Percentiles rank a stretch among this genome's conserved stretches.
phyloP scores from a whole-genome alignment of 2,329 filamentous ascomycete species.

The Colletotrichum costaricense region DNA sequence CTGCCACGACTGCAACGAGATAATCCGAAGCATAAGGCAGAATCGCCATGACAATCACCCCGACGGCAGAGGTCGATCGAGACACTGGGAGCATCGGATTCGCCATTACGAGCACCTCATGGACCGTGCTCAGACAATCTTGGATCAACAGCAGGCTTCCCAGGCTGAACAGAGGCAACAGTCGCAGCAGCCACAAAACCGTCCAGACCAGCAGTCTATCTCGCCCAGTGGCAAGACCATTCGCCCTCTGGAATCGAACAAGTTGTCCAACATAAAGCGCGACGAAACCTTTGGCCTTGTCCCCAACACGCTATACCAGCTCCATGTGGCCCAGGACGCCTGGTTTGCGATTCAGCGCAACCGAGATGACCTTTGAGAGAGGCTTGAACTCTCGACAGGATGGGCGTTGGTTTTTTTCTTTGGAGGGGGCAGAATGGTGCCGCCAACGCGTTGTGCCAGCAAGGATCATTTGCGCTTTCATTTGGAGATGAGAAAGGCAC shows the following conservation, averaged over 20 bases:
- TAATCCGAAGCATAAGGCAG: not conserved
- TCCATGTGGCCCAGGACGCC: not conserved
- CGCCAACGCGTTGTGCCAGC: not conserved
- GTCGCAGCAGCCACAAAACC: not conserved
- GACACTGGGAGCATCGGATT: not conserved
- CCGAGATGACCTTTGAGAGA: not conserved
- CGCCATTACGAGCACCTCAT: not conserved
- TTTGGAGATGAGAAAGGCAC: not conserved
- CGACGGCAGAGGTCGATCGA: too few species aligned
- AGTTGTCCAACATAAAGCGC: slow-evolving; percentile 34
- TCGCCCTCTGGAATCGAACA: slow-evolving; percentile 33
- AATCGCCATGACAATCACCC: not conserved
- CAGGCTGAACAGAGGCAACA: not conserved
- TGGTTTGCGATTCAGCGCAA: not conserved
- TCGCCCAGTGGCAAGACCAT: slow-evolving; percentile 14
- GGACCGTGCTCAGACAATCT: not conserved
- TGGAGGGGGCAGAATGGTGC: not conserved
- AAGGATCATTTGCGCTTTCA: not conserved
- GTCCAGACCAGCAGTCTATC: slow-evolving; percentile 3
- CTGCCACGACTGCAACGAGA: slow-evolving; percentile 35
- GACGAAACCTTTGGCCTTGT: slow-evolving; percentile 34
- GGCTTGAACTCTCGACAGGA: not conserved
- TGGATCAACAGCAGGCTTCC: not conserved
- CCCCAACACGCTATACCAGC: slow-evolving; percentile 9
- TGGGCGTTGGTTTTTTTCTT: too few species aligned